Conservation (phyloP, 345 rosid genomes). For the Gossypioides kirkii region DNA sequence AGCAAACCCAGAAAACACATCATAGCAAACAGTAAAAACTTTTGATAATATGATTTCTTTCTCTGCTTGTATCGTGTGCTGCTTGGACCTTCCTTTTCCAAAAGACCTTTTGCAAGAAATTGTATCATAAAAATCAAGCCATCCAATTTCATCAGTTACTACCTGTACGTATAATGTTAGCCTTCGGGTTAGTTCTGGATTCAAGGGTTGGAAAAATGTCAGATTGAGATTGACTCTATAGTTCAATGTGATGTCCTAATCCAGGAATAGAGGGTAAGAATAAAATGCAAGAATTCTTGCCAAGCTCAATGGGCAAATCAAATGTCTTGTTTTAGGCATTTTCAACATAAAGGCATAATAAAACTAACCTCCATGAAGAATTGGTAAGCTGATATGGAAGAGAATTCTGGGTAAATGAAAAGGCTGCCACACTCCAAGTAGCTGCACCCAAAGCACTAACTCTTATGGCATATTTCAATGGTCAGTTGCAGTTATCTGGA, state of each 20-base stretch:
- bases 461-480: conserved; percentile 1
- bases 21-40: conserved; percentile 60
- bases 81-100: conserved; percentile 47
- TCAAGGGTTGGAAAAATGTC: neutral
- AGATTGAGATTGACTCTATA: neutral
- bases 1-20: conserved; percentile 67
- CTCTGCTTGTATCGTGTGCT: conserved; percentile 55
- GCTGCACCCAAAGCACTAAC: conserved; percentile 31
- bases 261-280: neutral
- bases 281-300: neutral
- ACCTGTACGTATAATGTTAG: conserved; percentile 31
- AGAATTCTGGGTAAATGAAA: conserved; percentile 53
- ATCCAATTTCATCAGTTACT: conserved; percentile 60
- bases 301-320: neutral
- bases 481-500: neutral
- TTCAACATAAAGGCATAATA: conserved; percentile 12
- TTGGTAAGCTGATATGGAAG: conserved; percentile 46
- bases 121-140: conserved; percentile 57
- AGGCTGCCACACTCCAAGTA: conserved; percentile 65
- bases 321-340: conserved; percentile 11
- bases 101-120: conserved; percentile 21
- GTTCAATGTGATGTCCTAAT: conserved; percentile 1
- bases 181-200: neutral
- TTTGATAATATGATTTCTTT: conserved; percentile 54
- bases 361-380: conserved; percentile 55